Evolutionary conservation across 441 rosid genomes (phyloP), one percentile per base, ranked within the genome.

Genomic region (California macrophylla): DNA sequence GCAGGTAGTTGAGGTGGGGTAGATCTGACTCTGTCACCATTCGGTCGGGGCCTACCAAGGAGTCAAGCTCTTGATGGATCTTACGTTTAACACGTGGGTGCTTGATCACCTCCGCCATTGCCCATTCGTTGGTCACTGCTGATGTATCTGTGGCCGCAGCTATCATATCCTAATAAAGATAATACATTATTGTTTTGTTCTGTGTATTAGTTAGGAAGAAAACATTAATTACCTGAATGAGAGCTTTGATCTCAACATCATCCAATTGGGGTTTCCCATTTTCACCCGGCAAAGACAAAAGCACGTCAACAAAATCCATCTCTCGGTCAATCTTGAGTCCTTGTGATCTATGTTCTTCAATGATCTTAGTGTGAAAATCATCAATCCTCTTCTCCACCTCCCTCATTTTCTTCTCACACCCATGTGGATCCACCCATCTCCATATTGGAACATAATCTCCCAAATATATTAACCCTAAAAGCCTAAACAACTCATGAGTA

Each of bases 141-240:
- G 98, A 93, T 1, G 98, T 93, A 15, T 93, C 97, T 0, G 98
- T 93, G 3, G 97, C 98, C 0, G 98, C 97, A 2, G 96, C 96
- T 71, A 93, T 89, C 98, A 90, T 93, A 50, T 93, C 98, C 97
- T 92, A 66, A 28, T 0, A 3, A 30, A 26, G n/a, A n/a, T n/a
- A n/a, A n/a, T n/a, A n/a, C n/a, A n/a, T n/a, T n/a, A n/a, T n/a
- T n/a, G n/a, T n/a, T 32, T 8, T 20, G n/a, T 12, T 21, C 20
- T 16, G 24, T 0, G 36, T 60, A 8, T 26, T 6, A 9, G 1
- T 15, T 0, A 20, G 0, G n/a, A 18, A 20, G 4, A 32, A 20
- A 4, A 32, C 1, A 23, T 18, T 0, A 2, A 3, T 15, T 1
- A 85, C 96, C 89, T 92, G 98, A 68, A 93, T 85, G 1, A 93